Base-by-base conservation (phyloP, 192 early-diverging fungal genomes). In the Haplosporangium gracile region DNA sequence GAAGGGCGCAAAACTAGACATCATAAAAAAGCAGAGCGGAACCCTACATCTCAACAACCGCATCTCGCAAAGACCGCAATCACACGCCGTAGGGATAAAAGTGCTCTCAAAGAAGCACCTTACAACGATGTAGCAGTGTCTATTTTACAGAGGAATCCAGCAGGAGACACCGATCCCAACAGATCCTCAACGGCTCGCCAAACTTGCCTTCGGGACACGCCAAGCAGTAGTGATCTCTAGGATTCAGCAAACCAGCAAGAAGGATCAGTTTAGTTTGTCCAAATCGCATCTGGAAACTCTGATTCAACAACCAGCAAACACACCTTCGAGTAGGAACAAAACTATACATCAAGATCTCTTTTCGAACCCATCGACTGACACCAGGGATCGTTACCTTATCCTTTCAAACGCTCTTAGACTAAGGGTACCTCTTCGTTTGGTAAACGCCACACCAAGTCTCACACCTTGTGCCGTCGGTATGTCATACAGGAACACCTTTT, bases 391-490 rank as follows among this genome's bases (percentile, higher is more conserved):
- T 38, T 63, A 65, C 47, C 16, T 70, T 26, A 16, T 42, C 32
- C 29, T 43, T 1, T 76, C 63, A 7, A 60, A 43, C 65, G 11
- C 34, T 70, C 49, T 65, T 89, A 96, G 97, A 96, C 97, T 90
- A 99, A 98, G 95, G 97, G 97, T 96, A 99, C 98, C 86, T 94
- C 95, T 87, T 95, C 96, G 88, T 98, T 99, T 92, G 98, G 98
- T 98, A 99, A 97, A 93, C 97, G 97, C 90, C 98, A 99, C 96
- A 97, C 95, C 92, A 99, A 99, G 96, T 95, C 98, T 80, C 98
- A 99, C 97, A 96, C 95, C 78, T 94, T 99, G 86, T 99, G 98
- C 97, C 91, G 94, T 85, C 95, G 98, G 83, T 85, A 85, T 65
- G 83, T 85, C 29, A 40, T 72, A 29, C 34, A 42, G 74, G 74